Percentiles rank a stretch among this genome's conserved stretches.
Evolutionary conservation across 495 filamentous ascomycete species (phyloP).

Genomic region (Rostrohypoxylon terebratum): DNA sequence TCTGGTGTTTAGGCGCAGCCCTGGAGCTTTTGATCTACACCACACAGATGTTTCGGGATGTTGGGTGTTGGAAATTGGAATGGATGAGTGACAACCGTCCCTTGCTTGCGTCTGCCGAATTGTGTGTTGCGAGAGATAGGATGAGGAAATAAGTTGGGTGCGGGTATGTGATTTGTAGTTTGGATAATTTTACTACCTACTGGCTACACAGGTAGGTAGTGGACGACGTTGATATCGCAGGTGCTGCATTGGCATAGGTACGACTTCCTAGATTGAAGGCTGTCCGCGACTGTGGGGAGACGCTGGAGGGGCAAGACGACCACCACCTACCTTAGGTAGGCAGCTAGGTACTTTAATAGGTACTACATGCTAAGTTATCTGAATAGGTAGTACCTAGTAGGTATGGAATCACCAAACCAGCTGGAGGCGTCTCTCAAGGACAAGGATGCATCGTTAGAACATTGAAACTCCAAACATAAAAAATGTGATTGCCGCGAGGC

Average conservation of each 20-base stretch:
- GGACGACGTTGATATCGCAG: too few species aligned
- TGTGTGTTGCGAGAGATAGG: background rate
- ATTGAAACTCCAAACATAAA: background rate
- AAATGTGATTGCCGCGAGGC: slow-evolving; percentile 41
- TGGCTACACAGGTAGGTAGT: too few species aligned
- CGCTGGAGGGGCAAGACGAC: too few species aligned
- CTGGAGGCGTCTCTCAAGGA: too few species aligned
- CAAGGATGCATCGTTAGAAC: slow-evolving; percentile 13
- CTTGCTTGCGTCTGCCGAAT: slow-evolving; percentile 18
- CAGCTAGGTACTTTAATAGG: too few species aligned
- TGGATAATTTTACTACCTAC: too few species aligned
- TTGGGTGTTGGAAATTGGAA: slow-evolving; percentile 15
- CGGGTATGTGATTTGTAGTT: background rate
- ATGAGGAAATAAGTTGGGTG: background rate
- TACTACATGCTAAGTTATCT: too few species aligned
- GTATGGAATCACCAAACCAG: background rate
- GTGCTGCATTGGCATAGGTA: too few species aligned
- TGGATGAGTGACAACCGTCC: background rate
- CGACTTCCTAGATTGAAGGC: too few species aligned
- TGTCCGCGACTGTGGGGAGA: too few species aligned
- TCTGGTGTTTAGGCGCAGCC: background rate
- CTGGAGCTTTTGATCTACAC: slow-evolving; percentile 21
- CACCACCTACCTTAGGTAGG: too few species aligned
- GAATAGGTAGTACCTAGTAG: too few species aligned
- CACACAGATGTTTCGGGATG: background rate